Base-by-base conservation (phyloP, 2,329 filamentous ascomycete species). In the Apiospora rasikravindrae region DNA sequence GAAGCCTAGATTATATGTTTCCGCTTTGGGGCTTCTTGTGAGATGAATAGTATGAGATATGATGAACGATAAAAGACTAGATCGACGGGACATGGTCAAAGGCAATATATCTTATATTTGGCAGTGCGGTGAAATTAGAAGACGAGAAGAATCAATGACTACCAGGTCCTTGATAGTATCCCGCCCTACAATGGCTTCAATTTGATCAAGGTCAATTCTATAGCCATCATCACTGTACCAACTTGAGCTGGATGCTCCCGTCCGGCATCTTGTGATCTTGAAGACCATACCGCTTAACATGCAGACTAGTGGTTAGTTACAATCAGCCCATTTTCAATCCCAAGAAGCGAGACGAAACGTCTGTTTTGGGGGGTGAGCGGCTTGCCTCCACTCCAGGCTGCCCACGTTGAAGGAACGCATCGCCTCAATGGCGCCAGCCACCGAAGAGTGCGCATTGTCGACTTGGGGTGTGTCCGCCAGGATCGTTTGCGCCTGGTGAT, bases 1-100 rank as follows among this genome's bases (percentile, higher is more conserved):
- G 70, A 75, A 76, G 26, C 75, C 76, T 26, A 67, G 69, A 67
- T n/a, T n/a, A n/a, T 13, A 61, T 13, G 26, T 11, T 29, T 29
- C 16, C 51, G 29, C 22, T 29, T 19, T n/a, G 14, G 14, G 24
- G 14, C 16, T 5, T 29, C 16, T n/a, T 57, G n/a, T n/a, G n/a
- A n/a, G n/a, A 29, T 10, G 29, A 19, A 37, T 26, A 37, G 5
- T 37, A 11, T 7, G 19, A 37, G 53, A 61, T 61, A 64, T n/a
- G 57, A 64, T 24, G 40, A 8, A 40, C 10, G 57, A 64, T 40
- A 5, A 5, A 37, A 40, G 57, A 40, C 22, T 24, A 24, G 19
- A 64, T 33, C 22, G 33, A 40, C 4, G 10, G 4, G 19, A 5
- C 57, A 37, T 2, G 1, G 6, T 64, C n/a, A 7, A 14, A 64